phyloP scores from a whole-genome alignment of 1,284 basidiomycete species.

The Ustilago sp. region DNA sequence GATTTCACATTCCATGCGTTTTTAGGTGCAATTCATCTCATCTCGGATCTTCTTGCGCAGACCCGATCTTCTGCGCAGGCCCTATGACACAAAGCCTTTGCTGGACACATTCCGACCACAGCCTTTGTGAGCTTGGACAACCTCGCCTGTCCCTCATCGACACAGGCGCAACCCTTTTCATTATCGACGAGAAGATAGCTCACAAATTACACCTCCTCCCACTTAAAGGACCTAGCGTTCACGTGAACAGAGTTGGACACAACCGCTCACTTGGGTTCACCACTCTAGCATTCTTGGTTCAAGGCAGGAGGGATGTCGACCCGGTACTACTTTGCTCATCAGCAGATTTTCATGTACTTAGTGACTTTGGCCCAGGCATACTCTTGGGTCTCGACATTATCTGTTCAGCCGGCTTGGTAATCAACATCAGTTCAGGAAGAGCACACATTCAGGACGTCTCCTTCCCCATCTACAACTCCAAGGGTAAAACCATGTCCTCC shows the following conservation, averaged over 20 bases:
- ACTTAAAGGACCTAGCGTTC: not conserved
- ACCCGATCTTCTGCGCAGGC: no score
- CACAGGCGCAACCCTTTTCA: not conserved
- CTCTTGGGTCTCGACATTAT: not conserved
- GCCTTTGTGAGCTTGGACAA: not conserved
- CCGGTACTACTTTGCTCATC: not conserved
- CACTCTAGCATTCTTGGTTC: not conserved
- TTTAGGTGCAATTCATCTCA: no score
- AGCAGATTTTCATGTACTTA: not conserved
- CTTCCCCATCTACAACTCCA: conserved; percentile 3
- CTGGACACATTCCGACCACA: not conserved
- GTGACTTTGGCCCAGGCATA: not conserved
- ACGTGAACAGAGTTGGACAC: not conserved
- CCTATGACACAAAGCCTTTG: not conserved
- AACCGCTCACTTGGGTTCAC: not conserved
- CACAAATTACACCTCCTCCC: not conserved
- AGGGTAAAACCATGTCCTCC: not conserved
- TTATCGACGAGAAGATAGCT: not conserved
- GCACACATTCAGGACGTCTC: not conserved
- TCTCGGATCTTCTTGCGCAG: no score
- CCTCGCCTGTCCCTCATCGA: not conserved
- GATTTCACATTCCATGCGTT: no score
- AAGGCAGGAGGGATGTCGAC: not conserved
- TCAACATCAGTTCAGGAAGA: not conserved
- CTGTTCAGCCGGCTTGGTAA: not conserved